Percentiles rank a stretch among this genome's conserved stretches.
Conservation (phyloP, 305 asterid species). For the Ajuga reptans region DNA sequence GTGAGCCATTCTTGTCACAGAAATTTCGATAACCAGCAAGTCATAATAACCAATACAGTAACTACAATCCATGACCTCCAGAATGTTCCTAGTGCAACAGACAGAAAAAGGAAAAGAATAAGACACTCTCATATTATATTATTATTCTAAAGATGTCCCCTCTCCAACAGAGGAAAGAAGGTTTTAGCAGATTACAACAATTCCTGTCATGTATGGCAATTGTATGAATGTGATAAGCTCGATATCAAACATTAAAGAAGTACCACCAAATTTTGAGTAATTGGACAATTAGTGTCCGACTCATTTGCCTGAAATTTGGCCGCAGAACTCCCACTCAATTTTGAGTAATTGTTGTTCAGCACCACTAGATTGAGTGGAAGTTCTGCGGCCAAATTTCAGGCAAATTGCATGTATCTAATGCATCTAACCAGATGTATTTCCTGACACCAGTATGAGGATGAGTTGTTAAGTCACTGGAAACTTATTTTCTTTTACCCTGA, state of each 20-base stretch:
- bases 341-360: not conserved
- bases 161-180: not conserved
- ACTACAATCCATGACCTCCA: not conserved
- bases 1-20: not conserved
- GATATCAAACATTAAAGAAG: not conserved
- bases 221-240: not conserved
- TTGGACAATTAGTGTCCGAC: not conserved
- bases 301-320: no score
- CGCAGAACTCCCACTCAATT: not conserved
- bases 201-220: not conserved
- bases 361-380: not conserved
- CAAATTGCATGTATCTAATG: not conserved
- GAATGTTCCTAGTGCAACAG: no score
- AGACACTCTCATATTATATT: no score
- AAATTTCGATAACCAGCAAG: not conserved
- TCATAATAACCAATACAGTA: not conserved
- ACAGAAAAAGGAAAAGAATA: no score
- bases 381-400: not conserved
- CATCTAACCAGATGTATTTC: not conserved
- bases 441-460: not conserved
- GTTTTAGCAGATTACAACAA: not conserved
- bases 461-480: not conserved
- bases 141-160: no score
- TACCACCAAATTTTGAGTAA: not conserved
- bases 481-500: not conserved